Conservation (phyloP, 148 eudicot species). For the Rhododendron vialii region DNA sequence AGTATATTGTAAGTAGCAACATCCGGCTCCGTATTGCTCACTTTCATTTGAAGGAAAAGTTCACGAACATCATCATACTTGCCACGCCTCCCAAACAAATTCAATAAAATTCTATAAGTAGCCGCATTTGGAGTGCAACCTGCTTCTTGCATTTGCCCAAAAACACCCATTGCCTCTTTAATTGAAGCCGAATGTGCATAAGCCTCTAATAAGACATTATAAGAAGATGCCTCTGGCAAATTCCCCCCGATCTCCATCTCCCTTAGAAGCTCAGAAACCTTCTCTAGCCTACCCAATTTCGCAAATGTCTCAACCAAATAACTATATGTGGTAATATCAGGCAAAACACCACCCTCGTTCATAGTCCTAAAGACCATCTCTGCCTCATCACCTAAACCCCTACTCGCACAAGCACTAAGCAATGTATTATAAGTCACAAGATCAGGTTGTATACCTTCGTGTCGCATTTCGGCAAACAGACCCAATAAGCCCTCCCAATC, state of each 20-base stretch:
- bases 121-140: slow-evolving; percentile 77
- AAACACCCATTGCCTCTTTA: slow-evolving; percentile 81
- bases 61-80: slow-evolving; percentile 92
- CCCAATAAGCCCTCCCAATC: slow-evolving; percentile 90
- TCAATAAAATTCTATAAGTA: slow-evolving; percentile 80
- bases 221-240: slow-evolving; percentile 74
- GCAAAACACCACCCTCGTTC: slow-evolving; percentile 89
- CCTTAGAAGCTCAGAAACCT: slow-evolving; percentile 64
- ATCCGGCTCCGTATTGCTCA: slow-evolving; percentile 88
- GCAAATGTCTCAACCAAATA: slow-evolving; percentile 85
- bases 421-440: slow-evolving; percentile 83
- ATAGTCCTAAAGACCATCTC: slow-evolving; percentile 93
- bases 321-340: slow-evolving; percentile 73
- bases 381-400: slow-evolving; percentile 79
- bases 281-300: slow-evolving; percentile 62
- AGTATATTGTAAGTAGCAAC: slow-evolving; percentile 85
- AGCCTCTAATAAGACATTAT: slow-evolving; percentile 88
- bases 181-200: slow-evolving; percentile 68
- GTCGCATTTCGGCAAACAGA: slow-evolving; percentile 94
- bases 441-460: slow-evolving; percentile 95
- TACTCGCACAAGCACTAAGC: slow-evolving; percentile 80
- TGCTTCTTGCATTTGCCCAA: slow-evolving; percentile 90
- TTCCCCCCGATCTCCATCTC: slow-evolving; percentile 81
- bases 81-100: slow-evolving; percentile 76
- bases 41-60: slow-evolving; percentile 96